Evolutionary conservation across 495 filamentous ascomycete genomes (phyloP).

Genomic region (Amniculicola lignicola): DNA sequence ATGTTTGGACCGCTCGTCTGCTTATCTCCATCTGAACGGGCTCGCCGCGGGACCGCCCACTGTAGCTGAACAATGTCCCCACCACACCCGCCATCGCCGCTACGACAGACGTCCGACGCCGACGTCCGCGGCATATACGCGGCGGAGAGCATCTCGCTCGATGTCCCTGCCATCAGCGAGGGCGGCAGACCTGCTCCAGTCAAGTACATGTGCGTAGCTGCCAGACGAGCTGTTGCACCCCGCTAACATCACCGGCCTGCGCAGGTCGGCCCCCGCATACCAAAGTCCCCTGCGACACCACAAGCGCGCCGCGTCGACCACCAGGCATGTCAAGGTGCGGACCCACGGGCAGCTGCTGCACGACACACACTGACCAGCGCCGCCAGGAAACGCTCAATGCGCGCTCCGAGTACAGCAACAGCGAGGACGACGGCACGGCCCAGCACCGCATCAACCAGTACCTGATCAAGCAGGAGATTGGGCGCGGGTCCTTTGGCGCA

Average conservation of each 20-base stretch:
- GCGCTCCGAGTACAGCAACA: slow-evolving; percentile 78
- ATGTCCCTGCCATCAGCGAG: slow-evolving; percentile 29
- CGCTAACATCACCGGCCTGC: not conserved
- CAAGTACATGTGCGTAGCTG: slow-evolving; percentile 37
- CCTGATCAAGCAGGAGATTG: slow-evolving; percentile 90
- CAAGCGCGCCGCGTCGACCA: slow-evolving; percentile 38
- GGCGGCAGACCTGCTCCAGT: slow-evolving; percentile 34
- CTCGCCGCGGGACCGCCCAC: too few relatives aligned
- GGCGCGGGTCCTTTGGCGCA: slow-evolving; percentile 89
- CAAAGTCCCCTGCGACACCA: slow-evolving; percentile 45
- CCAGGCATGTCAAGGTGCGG: slow-evolving; percentile 40
- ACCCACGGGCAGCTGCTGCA: not conserved
- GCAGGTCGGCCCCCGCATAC: slow-evolving; percentile 41
- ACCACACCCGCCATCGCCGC: slow-evolving; percentile 8
- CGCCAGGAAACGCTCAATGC: slow-evolving; percentile 86
- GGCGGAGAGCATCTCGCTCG: slow-evolving; percentile 37
- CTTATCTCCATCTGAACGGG: too few relatives aligned
- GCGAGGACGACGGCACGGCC: slow-evolving; percentile 72
- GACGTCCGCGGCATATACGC: slow-evolving; percentile 24
- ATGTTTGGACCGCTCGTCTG: too few relatives aligned
- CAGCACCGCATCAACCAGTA: slow-evolving; percentile 93
- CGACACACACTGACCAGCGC: not conserved
- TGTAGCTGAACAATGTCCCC: too few relatives aligned
- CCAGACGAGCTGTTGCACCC: not conserved
- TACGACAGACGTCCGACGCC: slow-evolving; percentile 10